Evolutionary conservation across 2,329 filamentous ascomycete genomes (phyloP), one percentile per base, ranked within the genome.

Genomic region (Nakataea oryzae): DNA sequence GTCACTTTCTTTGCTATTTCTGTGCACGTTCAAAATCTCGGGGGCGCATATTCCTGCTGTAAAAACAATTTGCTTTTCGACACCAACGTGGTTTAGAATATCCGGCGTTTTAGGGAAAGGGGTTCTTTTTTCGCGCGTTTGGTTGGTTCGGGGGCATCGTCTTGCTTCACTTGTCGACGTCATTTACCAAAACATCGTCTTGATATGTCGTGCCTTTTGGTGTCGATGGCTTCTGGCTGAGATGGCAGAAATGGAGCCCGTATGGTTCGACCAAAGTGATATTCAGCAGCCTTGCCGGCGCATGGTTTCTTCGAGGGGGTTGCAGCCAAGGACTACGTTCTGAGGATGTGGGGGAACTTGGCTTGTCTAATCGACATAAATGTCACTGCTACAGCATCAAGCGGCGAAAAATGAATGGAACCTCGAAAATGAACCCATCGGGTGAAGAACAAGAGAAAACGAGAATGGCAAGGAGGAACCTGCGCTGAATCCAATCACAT

Each of bases 21-120:
- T 50, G 17, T n/a, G 41, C 41, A 50, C 41, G 24, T 50, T 24
- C 41, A 50, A 50, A 50, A 50, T 50, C 41, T 4, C 41, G 41
- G 41, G n/a, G 41, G 41, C 41, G 41, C 41, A 50, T n/a, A n/a
- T n/a, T 27, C 30, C 32, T 54, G 17, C 24, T 60, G 58, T 60
- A 60, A 17, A 59, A 60, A 60, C 58, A 60, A 47, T 60, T 41
- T 60, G 58, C 41, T 60, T 60, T 59, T 32, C n/a, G 58, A 47
- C 41, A 50, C 34, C 34, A 41, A 17, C 41, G 41, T 50, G 41
- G 41, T 41, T 60, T 29, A 60, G 58, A 60, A 29, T 54, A 41
- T 60, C 58, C 41, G 58, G 58, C 58, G 58, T 60, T 59, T 32
- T 41, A 29, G 24, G 58, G 58, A 29, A 28, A 60, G 30, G 41